A percentile compares a stretch with the other conserved stretches of the same genome.
Evolutionary conservation across 768 basidiomycete species (phyloP).

Genomic region (Naematelia encephala): DNA sequence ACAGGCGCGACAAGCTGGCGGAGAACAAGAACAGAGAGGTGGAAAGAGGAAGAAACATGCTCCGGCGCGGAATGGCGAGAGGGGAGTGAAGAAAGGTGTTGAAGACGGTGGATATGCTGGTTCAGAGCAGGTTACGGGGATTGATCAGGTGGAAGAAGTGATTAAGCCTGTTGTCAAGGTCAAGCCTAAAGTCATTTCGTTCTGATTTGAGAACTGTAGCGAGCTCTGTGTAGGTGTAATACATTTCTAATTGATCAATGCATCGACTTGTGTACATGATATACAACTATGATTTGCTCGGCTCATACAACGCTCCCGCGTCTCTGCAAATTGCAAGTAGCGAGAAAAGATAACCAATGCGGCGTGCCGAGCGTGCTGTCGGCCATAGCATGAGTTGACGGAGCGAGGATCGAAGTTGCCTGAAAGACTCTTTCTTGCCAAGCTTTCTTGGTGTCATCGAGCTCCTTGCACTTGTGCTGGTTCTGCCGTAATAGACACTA

Average conservation of each 20-base stretch:
- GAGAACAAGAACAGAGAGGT: constrained; percentile 55
- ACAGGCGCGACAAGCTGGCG: constrained; percentile 57
- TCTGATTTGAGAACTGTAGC: neutral
- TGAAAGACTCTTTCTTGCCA: neutral
- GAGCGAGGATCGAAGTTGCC: neutral
- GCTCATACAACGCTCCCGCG: no score
- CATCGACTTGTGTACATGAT: no score
- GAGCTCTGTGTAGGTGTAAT: no score
- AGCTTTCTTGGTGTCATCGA: neutral
- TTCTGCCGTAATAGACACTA: constrained; percentile 43
- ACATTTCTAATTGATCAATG: no score
- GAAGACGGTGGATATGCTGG: neutral
- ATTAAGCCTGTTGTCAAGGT: constrained; percentile 4
- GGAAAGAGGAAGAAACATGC: constrained; percentile 34
- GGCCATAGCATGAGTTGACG: no score
- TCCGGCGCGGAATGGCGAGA: constrained; percentile 26
- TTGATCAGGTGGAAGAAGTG: constrained; percentile 10
- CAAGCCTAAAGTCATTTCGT: constrained; percentile 16
- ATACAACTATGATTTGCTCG: no score
- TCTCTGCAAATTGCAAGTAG: no score
- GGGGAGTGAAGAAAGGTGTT: neutral
- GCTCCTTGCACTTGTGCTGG: constrained; percentile 11
- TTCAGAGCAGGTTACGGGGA: no score
- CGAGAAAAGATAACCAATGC: no score
- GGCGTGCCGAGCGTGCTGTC: no score